Base-by-base conservation (phyloP, 164 flowering plant species). In the Saururus chinensis region DNA sequence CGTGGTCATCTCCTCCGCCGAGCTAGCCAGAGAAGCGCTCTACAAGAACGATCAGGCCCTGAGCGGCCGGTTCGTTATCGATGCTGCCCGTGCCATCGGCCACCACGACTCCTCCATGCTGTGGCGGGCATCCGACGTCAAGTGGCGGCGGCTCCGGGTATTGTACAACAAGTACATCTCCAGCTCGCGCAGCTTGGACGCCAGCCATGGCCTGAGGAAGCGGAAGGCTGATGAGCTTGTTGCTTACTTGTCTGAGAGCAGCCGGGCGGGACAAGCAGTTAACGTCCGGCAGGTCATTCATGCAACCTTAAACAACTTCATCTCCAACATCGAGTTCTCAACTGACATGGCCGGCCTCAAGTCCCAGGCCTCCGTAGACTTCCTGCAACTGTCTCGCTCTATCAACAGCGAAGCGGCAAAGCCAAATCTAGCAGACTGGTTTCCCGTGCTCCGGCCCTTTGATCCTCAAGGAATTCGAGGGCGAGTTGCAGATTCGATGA, bases 291-390 rank as follows among this genome's bases (percentile, higher is more conserved):
- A 24, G 40, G 60, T 20, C 2, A 66, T 63, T 2, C 64, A 67
- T 37, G 45, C 22, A 9, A 59, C 68, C 4, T 25, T 53, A 0
- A 53, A 73, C 14, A 73, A 67, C 49, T 20, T 65, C 56, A 23
- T 75, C 12, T 72, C 79, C 0, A 64, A 70, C 65, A 64, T 71
- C 0, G 19, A 72, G 6, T 70, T 72, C 40, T 70, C 76, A 1
- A 8, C 30, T 5, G 72, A 72, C 37, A n/a, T 70, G 60, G 65
- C 62, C 0, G 61, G 61, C 20, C 59, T 55, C 8, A 25, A 8
- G 14, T 66, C 73, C 0, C 66, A 64, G 7, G 16, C 30, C 0
- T 65, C 64, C 4, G 42, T 51, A 23, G 70, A 76, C 52, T 64
- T 72, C 41, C 62, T 60, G 65, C 68, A 64, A 23, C 19, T 61